phyloP scores from a whole-genome alignment of 345 rosid species.

The Eucalyptus camaldulensis region DNA sequence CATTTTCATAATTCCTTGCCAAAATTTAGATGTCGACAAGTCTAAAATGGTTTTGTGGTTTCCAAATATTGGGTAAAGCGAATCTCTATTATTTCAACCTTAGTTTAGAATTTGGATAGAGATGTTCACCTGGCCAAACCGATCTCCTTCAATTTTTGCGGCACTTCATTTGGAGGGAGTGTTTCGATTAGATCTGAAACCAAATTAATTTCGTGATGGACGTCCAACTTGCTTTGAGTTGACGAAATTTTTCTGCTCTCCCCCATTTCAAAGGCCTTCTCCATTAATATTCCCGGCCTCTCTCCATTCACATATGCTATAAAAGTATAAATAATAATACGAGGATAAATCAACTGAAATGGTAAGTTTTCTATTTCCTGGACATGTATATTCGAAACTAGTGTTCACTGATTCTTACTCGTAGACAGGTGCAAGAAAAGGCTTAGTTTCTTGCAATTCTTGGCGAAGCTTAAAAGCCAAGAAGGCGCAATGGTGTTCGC shows the following conservation, averaged over 20 bases:
- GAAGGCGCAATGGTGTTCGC: not conserved
- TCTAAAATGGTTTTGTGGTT: accelerated
- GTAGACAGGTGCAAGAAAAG: slow-evolving; percentile 15
- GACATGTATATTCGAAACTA: not conserved
- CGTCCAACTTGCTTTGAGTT: not conserved
- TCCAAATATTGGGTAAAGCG: not conserved
- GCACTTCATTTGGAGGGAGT: not conserved
- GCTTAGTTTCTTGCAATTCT: slow-evolving; percentile 8
- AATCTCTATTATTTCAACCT: too few relatives aligned
- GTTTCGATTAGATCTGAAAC: slow-evolving; percentile 3
- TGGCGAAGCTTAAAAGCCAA: not conserved
- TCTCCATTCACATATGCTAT: not conserved
- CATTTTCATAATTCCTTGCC: not conserved
- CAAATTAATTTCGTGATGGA: slow-evolving; percentile 16
- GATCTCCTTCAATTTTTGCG: slow-evolving; percentile 11
- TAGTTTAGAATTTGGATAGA: not conserved
- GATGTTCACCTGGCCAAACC: slow-evolving; percentile 19
- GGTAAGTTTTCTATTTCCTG: not conserved
- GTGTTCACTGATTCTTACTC: not conserved
- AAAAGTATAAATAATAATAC: not conserved
- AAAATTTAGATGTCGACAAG: not conserved
- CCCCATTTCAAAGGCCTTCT: not conserved
- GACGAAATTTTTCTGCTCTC: not conserved
- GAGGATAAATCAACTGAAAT: not conserved
- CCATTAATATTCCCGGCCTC: not conserved